phyloP scores from a whole-genome alignment of 2,329 filamentous ascomycete genomes.

The Alternaria tenuissima region DNA sequence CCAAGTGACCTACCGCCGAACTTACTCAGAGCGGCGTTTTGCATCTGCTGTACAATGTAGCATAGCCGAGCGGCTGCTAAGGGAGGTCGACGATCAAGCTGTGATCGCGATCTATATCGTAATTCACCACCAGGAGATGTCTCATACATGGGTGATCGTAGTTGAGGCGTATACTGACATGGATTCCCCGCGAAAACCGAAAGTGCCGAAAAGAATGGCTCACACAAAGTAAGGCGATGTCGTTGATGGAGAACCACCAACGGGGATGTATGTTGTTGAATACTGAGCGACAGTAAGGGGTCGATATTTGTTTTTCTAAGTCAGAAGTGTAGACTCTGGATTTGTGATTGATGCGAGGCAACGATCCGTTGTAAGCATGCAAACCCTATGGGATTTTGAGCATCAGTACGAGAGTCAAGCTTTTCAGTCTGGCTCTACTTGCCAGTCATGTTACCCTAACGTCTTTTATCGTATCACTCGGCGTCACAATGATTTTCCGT shows the following conservation, averaged over 20 bases:
- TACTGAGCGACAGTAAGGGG: not conserved
- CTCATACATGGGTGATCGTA: not conserved
- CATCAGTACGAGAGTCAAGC: not conserved
- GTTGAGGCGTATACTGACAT: not conserved
- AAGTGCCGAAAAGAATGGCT: conserved; percentile 3
- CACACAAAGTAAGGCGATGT: not conserved
- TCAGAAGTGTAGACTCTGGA: not conserved
- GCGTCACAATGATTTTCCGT: not conserved
- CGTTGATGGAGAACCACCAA: not conserved
- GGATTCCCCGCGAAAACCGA: conserved; percentile 1
- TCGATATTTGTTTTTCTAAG: not conserved
- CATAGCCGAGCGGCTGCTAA: not conserved
- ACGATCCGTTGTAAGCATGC: not conserved
- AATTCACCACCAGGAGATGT: not conserved
- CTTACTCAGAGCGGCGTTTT: not conserved
- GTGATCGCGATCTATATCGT: not conserved
- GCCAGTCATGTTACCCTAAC: not conserved
- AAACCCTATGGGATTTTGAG: not conserved
- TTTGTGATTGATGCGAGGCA: not conserved
- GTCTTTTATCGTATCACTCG: not conserved
- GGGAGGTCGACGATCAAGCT: not conserved
- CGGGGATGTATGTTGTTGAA: not conserved
- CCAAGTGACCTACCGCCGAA: not conserved
- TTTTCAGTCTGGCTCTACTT: not conserved
- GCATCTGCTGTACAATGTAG: not conserved